These are phyloP conservation scores for Biscutella auriculata DNA, from an alignment of 441 rosid species.

Conservation along the genomic window DNA sequence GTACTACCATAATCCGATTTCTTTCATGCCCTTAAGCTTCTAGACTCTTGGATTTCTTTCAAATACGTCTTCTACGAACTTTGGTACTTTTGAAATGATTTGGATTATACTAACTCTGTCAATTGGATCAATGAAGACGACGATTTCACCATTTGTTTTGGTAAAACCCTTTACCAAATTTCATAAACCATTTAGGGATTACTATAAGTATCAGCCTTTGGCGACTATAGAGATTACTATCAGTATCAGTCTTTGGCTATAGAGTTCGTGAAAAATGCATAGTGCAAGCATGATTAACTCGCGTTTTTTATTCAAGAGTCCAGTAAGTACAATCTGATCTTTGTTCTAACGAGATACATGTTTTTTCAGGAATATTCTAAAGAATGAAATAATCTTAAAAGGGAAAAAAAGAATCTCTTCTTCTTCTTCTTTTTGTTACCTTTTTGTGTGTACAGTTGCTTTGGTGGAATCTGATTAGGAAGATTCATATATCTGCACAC, in stretches of 20 bases:
- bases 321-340: constrained; percentile 9
- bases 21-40: background rate
- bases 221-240: background rate
- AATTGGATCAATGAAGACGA: background rate
- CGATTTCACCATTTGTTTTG: too few relatives aligned
- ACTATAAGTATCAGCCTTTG: too few relatives aligned
- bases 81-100: too few relatives aligned
- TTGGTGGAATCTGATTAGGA: too few relatives aligned
- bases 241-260: too few relatives aligned
- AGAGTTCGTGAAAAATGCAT: background rate
- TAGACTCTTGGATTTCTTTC: background rate
- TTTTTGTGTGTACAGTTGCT: constrained; percentile 20
- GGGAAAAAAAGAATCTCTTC: constrained; percentile 7
- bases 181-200: too few relatives aligned
- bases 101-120: background rate
- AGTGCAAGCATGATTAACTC: background rate
- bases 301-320: background rate
- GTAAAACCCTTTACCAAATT: background rate
- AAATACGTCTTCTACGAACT: too few relatives aligned
- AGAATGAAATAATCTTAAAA: background rate
- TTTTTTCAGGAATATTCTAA: constrained; percentile 4
- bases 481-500: constrained; percentile 64
- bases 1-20: background rate
- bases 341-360: background rate
- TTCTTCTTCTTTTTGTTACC: background rate